Conservation (phyloP, 331 rosid species). For the Pyrus hybrid region DNA sequence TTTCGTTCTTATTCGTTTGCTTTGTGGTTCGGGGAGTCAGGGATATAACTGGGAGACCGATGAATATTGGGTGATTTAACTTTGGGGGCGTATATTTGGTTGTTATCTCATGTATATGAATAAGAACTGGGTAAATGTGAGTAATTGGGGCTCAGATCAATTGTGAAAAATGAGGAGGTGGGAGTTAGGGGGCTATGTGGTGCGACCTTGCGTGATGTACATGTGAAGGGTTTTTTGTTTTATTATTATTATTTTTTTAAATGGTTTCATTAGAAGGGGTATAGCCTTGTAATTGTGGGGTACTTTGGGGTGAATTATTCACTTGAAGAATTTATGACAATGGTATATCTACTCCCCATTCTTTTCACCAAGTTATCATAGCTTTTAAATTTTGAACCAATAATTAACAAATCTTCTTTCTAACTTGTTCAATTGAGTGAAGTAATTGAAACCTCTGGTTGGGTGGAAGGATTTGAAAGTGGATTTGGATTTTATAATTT, state of each 20-base stretch:
- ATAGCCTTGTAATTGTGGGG: conserved; percentile 45
- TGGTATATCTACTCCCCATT: conserved; percentile 39
- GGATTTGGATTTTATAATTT: too few species aligned
- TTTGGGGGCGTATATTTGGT: conserved; percentile 45
- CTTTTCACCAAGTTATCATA: conserved; percentile 12
- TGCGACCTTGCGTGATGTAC: conserved; percentile 46
- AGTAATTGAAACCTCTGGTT: too few species aligned
- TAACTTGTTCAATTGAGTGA: too few species aligned
- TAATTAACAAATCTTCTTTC: too few species aligned
- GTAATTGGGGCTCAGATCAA: conserved; percentile 15
- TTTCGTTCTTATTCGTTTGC: conserved; percentile 5
- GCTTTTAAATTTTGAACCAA: too few species aligned
- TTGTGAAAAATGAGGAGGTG: conserved; percentile 29
- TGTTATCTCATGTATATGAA: conserved; percentile 48
- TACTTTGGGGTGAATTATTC: conserved; percentile 40
- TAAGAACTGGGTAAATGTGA: conserved; percentile 35
- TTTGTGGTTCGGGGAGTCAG: conserved; percentile 30
- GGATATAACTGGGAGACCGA: conserved; percentile 25
- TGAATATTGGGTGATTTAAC: conserved; percentile 33
- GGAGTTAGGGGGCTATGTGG: conserved; percentile 15
- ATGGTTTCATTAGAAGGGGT: conserved; percentile 18
- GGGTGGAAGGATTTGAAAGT: too few species aligned
- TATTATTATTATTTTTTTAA: background rate
- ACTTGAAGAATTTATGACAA: conserved; percentile 21
- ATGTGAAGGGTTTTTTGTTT: background rate